Evolutionary conservation across 208 protist genomes (phyloP).

Genomic region (Trichomonas gallinae): DNA sequence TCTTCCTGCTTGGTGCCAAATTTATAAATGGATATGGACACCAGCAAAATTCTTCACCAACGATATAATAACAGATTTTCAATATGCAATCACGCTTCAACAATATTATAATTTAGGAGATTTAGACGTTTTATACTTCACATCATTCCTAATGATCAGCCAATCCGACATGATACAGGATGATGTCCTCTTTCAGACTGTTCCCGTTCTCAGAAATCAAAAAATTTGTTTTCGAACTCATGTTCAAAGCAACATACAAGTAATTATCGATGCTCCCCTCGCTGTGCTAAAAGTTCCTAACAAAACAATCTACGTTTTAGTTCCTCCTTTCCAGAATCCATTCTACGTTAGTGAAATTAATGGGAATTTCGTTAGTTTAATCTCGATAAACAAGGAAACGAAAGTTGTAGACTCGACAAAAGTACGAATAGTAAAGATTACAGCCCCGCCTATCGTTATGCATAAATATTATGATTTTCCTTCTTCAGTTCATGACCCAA

Average conservation of each 20-base stretch:
- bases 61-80: not conserved
- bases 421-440: not conserved
- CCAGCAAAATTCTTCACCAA: not conserved
- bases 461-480: not conserved
- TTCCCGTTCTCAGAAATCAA: not conserved
- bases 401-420: not conserved
- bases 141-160: not conserved
- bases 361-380: not conserved
- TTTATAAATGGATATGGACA: not conserved
- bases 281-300: not conserved
- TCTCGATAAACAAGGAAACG: not conserved
- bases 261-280: not conserved
- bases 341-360: not conserved
- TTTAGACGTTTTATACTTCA: not conserved
- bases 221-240: not conserved
- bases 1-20: not conserved
- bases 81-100: not conserved
- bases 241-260: not conserved
- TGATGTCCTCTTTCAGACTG: not conserved
- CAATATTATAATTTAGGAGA: not conserved
- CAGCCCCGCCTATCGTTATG: not conserved
- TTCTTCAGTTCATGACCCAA: no score
- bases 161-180: not conserved
- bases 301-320: not conserved
- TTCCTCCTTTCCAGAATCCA: not conserved